A percentile compares a stretch with the other conserved stretches of the same genome.
Evolutionary conservation across 345 rosid species (phyloP).

Genomic region (Raphanus sativus): DNA sequence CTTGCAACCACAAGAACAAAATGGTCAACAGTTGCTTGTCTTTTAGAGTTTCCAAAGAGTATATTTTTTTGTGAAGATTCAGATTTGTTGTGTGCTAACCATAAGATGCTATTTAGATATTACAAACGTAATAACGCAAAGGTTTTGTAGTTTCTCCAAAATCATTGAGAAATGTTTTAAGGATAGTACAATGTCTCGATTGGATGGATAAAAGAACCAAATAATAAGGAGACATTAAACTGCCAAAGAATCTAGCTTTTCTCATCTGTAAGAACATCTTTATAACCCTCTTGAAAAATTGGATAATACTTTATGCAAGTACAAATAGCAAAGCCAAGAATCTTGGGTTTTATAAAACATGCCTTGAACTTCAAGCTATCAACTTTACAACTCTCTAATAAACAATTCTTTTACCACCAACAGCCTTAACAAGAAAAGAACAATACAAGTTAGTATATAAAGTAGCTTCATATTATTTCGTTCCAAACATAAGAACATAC

Average conservation of each 20-base stretch:
- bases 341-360: slow-evolving; percentile 21
- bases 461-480: slow-evolving; percentile 18
- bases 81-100: background rate
- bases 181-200: slow-evolving; percentile 26
- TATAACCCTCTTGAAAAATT: slow-evolving; percentile 12
- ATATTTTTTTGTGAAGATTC: background rate
- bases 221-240: slow-evolving; percentile 11
- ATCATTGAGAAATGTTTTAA: slow-evolving; percentile 14
- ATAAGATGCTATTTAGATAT: background rate
- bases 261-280: slow-evolving; percentile 31
- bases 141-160: background rate
- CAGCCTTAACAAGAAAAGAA: slow-evolving; percentile 87
- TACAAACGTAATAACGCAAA: background rate
- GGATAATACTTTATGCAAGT: slow-evolving; percentile 31
- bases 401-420: slow-evolving; percentile 28
- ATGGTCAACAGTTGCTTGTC: slow-evolving; percentile 24
- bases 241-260: slow-evolving; percentile 39
- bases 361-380: slow-evolving; percentile 66
- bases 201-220: slow-evolving; percentile 17
- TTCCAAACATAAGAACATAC: slow-evolving; percentile 32
- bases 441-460: slow-evolving; percentile 41
- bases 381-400: slow-evolving; percentile 62
- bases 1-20: background rate
- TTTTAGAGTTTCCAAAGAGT: slow-evolving; percentile 11
- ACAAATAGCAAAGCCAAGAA: slow-evolving; percentile 43